Percentiles rank a stretch among this genome's conserved stretches.
phyloP scores from a whole-genome alignment of 805 yeast species.

The Myxozyma geophila region DNA sequence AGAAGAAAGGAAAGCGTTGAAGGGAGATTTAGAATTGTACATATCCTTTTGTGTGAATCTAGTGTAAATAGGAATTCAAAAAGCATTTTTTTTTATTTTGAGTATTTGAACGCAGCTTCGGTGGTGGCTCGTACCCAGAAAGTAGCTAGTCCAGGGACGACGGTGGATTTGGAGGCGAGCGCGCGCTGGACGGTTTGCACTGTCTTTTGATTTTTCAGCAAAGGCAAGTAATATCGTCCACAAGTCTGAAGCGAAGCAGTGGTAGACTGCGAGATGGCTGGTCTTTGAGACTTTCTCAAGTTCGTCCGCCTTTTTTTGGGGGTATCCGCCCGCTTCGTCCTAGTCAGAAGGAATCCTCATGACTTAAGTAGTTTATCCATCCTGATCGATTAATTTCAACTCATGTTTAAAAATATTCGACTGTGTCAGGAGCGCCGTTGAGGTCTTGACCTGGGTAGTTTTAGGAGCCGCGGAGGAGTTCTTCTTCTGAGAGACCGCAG shows the following conservation, averaged over 20 bases:
- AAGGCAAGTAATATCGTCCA: background rate
- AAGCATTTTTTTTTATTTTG: too few relatives aligned
- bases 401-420: background rate
- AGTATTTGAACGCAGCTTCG: background rate
- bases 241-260: background rate
- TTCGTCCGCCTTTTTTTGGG: background rate
- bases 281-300: background rate
- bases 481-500: background rate
- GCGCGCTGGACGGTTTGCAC: background rate
- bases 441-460: slow-evolving; percentile 6
- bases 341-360: too few relatives aligned
- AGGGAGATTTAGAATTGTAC: background rate
- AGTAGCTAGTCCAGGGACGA: background rate
- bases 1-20: slow-evolving; percentile 48
- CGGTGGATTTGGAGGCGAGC: background rate
- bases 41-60: too few relatives aligned
- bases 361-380: background rate
- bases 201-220: background rate
- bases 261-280: slow-evolving; percentile 1
- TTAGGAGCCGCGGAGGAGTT: background rate
- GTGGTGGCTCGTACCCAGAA: background rate
- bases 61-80: too few relatives aligned
- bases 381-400: background rate
- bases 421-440: slow-evolving; percentile 2
- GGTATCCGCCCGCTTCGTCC: background rate